phyloP scores from a whole-genome alignment of 1,139 yeast genomes.

The Schwanniomyces etchellsii region DNA sequence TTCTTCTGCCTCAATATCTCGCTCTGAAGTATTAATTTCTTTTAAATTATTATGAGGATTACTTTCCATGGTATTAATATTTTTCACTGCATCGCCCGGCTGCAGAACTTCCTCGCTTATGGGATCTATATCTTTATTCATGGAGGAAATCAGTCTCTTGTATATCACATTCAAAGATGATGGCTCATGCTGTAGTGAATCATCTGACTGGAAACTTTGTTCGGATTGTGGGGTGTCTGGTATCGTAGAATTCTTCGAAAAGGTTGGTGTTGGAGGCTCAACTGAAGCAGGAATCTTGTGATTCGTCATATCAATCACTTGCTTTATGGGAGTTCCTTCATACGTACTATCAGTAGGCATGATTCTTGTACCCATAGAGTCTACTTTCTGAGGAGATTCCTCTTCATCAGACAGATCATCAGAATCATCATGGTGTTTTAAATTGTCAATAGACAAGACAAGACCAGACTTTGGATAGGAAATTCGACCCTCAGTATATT shows the following conservation, averaged over 20 bases:
- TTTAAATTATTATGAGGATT: background rate
- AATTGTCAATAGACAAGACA: slow-evolving; percentile 33
- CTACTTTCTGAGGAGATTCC: background rate
- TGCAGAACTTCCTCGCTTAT: background rate
- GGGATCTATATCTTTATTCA: slow-evolving; percentile 1
- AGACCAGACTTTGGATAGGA: slow-evolving; percentile 12
- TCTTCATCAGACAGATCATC: slow-evolving; percentile 7
- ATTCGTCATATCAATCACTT: background rate
- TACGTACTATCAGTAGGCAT: background rate
- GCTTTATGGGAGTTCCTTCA: background rate
- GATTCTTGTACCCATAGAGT: background rate
- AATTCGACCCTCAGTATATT: no score
- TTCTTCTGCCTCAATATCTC: no score
- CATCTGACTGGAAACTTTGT: slow-evolving; percentile 31
- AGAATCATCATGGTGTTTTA: slow-evolving; percentile 9
- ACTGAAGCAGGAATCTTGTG: slow-evolving; percentile 1
- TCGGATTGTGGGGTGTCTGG: slow-evolving; percentile 31
- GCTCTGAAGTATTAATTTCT: no score
- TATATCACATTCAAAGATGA: slow-evolving; percentile 17
- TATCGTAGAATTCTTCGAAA: slow-evolving; percentile 8
- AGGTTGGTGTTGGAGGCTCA: slow-evolving; percentile 27
- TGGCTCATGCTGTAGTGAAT: slow-evolving; percentile 35
- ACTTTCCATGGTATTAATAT: background rate
- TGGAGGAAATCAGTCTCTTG: background rate
- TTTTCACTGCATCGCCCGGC: background rate